phyloP scores from a whole-genome alignment of 768 basidiomycete genomes.

The Cubamyces sp. region DNA sequence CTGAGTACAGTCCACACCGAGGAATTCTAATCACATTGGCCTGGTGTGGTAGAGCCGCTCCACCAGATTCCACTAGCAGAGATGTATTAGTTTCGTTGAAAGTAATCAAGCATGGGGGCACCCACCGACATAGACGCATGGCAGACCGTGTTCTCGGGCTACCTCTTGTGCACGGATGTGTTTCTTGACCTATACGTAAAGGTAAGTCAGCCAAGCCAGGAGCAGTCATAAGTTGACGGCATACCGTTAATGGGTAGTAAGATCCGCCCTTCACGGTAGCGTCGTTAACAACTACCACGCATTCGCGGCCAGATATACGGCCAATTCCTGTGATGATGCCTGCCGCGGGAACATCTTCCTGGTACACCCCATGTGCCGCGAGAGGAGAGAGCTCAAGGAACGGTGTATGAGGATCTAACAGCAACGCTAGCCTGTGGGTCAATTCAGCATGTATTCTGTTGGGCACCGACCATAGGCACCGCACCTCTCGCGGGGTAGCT shows the following conservation, averaged over 20 bases:
- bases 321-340: constrained; percentile 85
- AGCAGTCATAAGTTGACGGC: constrained; percentile 12
- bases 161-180: constrained; percentile 94
- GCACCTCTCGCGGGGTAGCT: constrained; percentile 82
- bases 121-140: constrained; percentile 91
- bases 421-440: constrained; percentile 57
- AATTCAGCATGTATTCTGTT: not conserved
- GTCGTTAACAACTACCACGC: constrained; percentile 92
- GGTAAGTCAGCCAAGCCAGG: not conserved
- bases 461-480: not conserved
- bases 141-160: constrained; percentile 86
- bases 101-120: not conserved
- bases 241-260: constrained; percentile 84
- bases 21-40: constrained; percentile 58
- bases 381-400: constrained; percentile 88
- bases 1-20: not conserved
- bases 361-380: constrained; percentile 88
- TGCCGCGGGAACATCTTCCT: constrained; percentile 79
- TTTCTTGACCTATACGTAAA: constrained; percentile 75
- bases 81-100: not conserved
- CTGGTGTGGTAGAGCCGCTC: constrained; percentile 90
- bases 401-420: constrained; percentile 86
- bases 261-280: constrained; percentile 93
- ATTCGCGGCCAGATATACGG: constrained; percentile 78
- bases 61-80: constrained; percentile 84